Evolutionary conservation across 495 filamentous ascomycete genomes (phyloP).

Genomic region (Aspergillus biplanus): DNA sequence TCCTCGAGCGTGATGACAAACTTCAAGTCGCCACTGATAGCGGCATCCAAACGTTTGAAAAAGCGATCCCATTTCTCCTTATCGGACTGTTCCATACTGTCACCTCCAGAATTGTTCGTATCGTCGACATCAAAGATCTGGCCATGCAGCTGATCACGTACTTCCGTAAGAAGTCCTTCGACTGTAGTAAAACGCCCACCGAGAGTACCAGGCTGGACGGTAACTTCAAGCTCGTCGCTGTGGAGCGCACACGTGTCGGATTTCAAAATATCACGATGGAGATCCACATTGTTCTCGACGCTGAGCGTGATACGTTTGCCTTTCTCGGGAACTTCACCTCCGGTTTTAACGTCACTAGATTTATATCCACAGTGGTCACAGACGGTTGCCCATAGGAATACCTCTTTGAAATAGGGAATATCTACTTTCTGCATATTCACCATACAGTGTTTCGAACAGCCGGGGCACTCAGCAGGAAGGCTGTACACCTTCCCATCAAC

Average conservation of each 20-base stretch:
- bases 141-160: conserved; percentile 81
- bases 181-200: conserved; percentile 98
- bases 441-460: conserved; percentile 77
- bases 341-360: conserved; percentile 94
- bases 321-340: conserved; percentile 85
- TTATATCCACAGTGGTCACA: conserved; percentile 93
- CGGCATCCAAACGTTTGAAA: conserved; percentile 72
- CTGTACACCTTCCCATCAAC: conserved; percentile 86
- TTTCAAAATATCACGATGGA: conserved; percentile 93
- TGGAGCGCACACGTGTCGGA: conserved; percentile 85
- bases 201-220: conserved; percentile 86
- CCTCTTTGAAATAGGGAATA: conserved; percentile 96
- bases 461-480: conserved; percentile 88
- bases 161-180: conserved; percentile 91
- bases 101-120: conserved; percentile 61
- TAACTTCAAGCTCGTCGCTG: conserved; percentile 82
- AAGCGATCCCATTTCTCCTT: conserved; percentile 78
- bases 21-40: conserved; percentile 78
- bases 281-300: conserved; percentile 74
- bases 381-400: conserved; percentile 85
- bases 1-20: conserved; percentile 89
- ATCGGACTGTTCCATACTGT: conserved; percentile 67
- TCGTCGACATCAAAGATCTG: conserved; percentile 80
- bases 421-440: conserved; percentile 96
- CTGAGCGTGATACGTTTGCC: conserved; percentile 80